Evolutionary conservation across 805 yeast genomes (phyloP).

Genomic region (Lipomyces oligophaga): DNA sequence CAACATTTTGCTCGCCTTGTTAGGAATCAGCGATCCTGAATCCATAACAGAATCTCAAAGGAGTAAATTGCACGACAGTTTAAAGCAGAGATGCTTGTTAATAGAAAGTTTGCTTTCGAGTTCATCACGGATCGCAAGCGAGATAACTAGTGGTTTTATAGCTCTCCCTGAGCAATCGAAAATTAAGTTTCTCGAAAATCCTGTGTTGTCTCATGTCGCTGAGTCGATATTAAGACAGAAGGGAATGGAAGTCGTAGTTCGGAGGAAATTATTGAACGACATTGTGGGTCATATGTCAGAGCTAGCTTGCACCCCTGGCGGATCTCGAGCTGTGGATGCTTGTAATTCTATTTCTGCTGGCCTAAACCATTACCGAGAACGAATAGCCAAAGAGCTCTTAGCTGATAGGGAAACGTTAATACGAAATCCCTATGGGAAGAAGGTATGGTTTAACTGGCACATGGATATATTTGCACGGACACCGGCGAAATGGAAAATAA

Average conservation of each 20-base stretch:
- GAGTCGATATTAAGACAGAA: slow-evolving; percentile 39
- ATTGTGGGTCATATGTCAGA: slow-evolving; percentile 50
- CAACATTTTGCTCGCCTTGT: slow-evolving; percentile 10
- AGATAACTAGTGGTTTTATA: slow-evolving; percentile 56
- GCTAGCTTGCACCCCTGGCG: slow-evolving; percentile 79
- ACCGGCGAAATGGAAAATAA: slow-evolving; percentile 11
- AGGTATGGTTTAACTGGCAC: slow-evolving; percentile 94
- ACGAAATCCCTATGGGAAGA: slow-evolving; percentile 85
- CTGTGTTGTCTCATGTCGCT: slow-evolving; percentile 85
- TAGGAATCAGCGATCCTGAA: slow-evolving; percentile 4
- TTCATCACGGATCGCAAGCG: slow-evolving; percentile 4
- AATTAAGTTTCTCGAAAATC: slow-evolving; percentile 75
- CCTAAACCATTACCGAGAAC: slow-evolving; percentile 79
- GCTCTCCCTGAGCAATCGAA: slow-evolving; percentile 59
- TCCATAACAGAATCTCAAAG: slow-evolving; percentile 11
- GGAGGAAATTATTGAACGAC: slow-evolving; percentile 61
- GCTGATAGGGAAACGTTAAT: slow-evolving; percentile 56
- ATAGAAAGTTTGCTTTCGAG: slow-evolving; percentile 8
- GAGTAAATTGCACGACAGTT: slow-evolving; percentile 11
- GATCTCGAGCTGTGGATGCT: slow-evolving; percentile 84
- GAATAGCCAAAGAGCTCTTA: slow-evolving; percentile 66
- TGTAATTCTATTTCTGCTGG: slow-evolving; percentile 66
- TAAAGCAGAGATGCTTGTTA: slow-evolving; percentile 17
- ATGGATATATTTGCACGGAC: slow-evolving; percentile 61
- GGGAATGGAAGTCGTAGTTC: slow-evolving; percentile 13